Base-by-base conservation (phyloP, 139 green algal species). In the Desmodesmus armatus region DNA sequence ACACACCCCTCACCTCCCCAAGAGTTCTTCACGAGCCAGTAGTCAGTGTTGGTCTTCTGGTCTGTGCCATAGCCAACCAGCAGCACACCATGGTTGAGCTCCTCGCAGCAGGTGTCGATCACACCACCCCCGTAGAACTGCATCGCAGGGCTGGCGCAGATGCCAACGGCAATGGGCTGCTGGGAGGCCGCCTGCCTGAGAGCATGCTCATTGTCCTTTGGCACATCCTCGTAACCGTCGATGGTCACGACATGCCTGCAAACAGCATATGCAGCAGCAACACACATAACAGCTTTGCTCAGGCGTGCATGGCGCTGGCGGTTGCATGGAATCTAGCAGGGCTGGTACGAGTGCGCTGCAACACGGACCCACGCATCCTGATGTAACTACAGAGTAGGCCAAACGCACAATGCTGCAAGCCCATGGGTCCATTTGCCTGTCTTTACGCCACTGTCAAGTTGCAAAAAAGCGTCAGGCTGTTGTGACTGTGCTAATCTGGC, bases 11-110 rank as follows among this genome's bases (percentile, higher is more conserved):
- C 37, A 75, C 67, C 55, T 27, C 97, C 96, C 97, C 97, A 99
- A 11, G 89, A 96, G 92, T 99, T 99, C 91, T 99, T 99, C 3
- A 99, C 91, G 17, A 98, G 94, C 94, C 95, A 99, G 93, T 97
- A 99, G 55, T 85, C 69, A 55, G 87, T 65, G 47, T 89, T 84
- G 0, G 49, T 81, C 70, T 91, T 87, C 29, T 92, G 82, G 31
- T 93, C 87, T 21, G 76, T 89, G 82, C 93, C 95, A 84, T 99
- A 99, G 31, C 97, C 97, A 11, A 98, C 96, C 17, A 95, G 92
- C 82, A 99, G 92, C 40, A 99, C 97, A 40, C 63, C 63, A 55
- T 82, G 76, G 29, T 71, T 82, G 37, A 82, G 62, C 41, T 71
- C 76, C 2, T 92, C 94, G 87, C 95, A 96, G 92, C 96, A 98